These are phyloP conservation scores for Parsonsia alboflavescens DNA, from an alignment of 257 asterid genomes.

Conservation along the genomic window DNA sequence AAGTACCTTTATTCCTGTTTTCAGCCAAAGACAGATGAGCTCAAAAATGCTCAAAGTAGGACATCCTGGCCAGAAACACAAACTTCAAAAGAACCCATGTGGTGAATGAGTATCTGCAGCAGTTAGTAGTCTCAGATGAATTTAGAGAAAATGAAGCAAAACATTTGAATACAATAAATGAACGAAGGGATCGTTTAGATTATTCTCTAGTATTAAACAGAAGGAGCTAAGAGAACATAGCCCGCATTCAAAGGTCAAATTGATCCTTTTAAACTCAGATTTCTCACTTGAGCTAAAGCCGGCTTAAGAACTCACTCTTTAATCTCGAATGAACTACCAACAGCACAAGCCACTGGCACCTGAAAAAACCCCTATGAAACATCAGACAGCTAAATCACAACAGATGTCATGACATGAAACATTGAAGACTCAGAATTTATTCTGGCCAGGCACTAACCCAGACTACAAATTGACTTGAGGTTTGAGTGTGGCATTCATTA, in stretches of 20 bases:
- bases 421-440: neutral
- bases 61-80: no score
- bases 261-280: no score
- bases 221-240: no score
- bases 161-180: neutral
- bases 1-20: no score
- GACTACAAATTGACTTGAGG: no score
- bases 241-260: no score
- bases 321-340: conserved; percentile 37
- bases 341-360: conserved; percentile 90
- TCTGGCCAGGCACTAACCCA: neutral
- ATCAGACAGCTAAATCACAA: conserved; percentile 11
- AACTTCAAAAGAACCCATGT: no score
- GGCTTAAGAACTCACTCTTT: conserved; percentile 50
- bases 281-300: neutral
- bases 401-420: neutral
- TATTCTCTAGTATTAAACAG: no score
- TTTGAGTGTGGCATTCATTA: neutral
- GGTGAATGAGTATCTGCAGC: conserved; percentile 12
- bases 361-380: conserved; percentile 25
- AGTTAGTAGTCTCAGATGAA: neutral
- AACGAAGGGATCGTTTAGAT: neutral
- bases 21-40: no score
- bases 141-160: neutral
- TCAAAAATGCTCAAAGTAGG: no score